phyloP scores from a whole-genome alignment of 129 eudicot species.

The Mikania micrantha region DNA sequence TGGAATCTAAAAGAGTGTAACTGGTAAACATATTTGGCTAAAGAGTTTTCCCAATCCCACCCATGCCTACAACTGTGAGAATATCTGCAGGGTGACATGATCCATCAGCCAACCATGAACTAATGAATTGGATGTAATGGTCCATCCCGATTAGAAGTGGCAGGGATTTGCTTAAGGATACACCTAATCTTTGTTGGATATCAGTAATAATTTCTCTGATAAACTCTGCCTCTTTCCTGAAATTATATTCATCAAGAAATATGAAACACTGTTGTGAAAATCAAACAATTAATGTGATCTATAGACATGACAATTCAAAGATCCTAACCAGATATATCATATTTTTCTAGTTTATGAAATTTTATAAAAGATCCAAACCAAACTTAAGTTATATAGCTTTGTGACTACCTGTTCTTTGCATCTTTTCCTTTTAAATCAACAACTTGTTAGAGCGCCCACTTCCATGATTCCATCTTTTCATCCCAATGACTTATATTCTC shows the following conservation, averaged over 20 bases:
- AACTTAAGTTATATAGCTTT: too few species aligned
- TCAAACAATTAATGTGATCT: neutral
- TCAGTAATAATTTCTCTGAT: conserved; percentile 3
- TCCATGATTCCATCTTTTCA: neutral
- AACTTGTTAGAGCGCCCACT: neutral
- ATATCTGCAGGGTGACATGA: neutral
- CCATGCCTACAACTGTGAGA: conserved; percentile 18
- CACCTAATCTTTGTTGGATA: neutral
- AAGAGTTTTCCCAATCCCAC: conserved; percentile 25
- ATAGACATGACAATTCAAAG: too few species aligned
- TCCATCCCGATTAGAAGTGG: conserved; percentile 23
- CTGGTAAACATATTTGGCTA: conserved; percentile 9
- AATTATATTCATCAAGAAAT: too few species aligned
- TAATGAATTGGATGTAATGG: neutral
- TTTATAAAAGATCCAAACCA: too few species aligned
- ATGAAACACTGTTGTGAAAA: neutral
- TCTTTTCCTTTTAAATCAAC: neutral
- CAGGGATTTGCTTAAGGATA: neutral
- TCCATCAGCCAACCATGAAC: conserved; percentile 19
- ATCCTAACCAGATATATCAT: neutral
- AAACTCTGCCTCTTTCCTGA: conserved; percentile 15
- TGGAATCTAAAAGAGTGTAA: neutral
- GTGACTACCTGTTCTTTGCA: neutral
- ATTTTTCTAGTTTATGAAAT: too few species aligned
- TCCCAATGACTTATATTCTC: neutral